Base-by-base conservation (phyloP, 805 yeast species). In the Debaryomyces tyrocola region DNA sequence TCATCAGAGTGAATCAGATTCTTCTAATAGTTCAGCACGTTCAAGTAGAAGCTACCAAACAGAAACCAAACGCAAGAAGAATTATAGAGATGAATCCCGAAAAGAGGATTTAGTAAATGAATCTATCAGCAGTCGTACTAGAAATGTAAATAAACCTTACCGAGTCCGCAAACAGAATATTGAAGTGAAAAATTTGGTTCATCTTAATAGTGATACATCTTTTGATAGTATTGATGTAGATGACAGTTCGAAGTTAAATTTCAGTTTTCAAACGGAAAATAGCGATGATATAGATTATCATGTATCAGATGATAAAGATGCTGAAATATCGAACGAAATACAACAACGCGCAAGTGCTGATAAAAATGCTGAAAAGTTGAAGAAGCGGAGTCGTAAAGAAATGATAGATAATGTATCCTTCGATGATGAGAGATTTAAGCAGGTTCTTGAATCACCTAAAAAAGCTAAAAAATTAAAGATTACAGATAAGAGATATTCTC, bases 401-500 rank as follows among this genome's bases (percentile, higher is more conserved):
- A 6, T 31, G 17, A 31, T 31, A n/a, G 34, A 31, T 31, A 37
- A 20, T 34, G 4, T 15, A 12, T 18, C 48, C 18, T 51, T 61
- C 24, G 51, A 58, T 39, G 55, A 53, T 3, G 43, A 35, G 8
- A 50, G 53, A 11, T 43, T 62, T 17, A 55, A 51, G 18, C 45
- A 50, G 11, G 55, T 57, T 7, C 48, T 59, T 6, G 51, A 53
- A 29, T 52, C 63, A 4, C 63, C 66, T 5, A 54, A 45, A 20
- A 64, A 58, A 38, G 47, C 46, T n/a, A 55, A 60, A 15, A 63
- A 57, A 40, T 49, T 62, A 41, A 58, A 53, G 36, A 38, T 52
- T 2, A 41, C 47, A 6, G 44, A 44, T 33, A 45, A 41, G 24
- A 35, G 28, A 6, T 38, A 37, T 33, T 46, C 59, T 4, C 47